Percentiles rank a stretch among this genome's conserved stretches.
These are phyloP conservation scores for Austroboletus novae-zelandiae DNA, from an alignment of 1,284 basidiomycete species.

Conservation along the genomic window DNA sequence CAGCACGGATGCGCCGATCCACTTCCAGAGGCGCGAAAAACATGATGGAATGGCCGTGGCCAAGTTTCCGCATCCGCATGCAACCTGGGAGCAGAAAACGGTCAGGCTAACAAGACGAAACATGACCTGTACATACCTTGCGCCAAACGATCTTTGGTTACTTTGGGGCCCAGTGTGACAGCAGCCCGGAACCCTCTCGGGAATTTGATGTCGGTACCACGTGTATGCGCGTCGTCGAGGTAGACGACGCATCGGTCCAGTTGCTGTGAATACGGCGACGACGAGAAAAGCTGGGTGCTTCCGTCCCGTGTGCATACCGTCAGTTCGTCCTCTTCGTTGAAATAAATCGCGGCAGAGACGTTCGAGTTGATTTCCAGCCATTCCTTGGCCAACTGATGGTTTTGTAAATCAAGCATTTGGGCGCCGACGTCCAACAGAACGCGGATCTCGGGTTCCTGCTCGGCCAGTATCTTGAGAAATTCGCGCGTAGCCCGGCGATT, in stretches of 20 bases:
- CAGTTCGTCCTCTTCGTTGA: constrained; percentile 24
- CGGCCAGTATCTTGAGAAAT: constrained; percentile 36
- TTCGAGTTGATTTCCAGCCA: constrained; percentile 39
- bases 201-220: constrained; percentile 57
- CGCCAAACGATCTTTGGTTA: constrained; percentile 52
- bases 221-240: constrained; percentile 57
- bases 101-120: background rate
- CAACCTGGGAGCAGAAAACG: constrained; percentile 33
- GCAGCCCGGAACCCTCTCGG: constrained; percentile 44
- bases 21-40: constrained; percentile 53
- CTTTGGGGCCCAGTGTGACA: constrained; percentile 52
- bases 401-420: constrained; percentile 54
- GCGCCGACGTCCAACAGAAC: constrained; percentile 23
- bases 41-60: constrained; percentile 46
- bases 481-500: constrained; percentile 26
- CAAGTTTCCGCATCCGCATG: constrained; percentile 52
- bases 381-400: constrained; percentile 36
- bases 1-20: constrained; percentile 38
- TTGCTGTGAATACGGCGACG: constrained; percentile 43
- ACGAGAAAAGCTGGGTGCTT: constrained; percentile 36
- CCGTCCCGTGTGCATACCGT: constrained; percentile 42
- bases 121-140: constrained; percentile 40
- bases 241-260: constrained; percentile 50
- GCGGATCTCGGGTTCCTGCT: constrained; percentile 33
- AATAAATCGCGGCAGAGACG: constrained; percentile 27